Percentiles rank a stretch among this genome's conserved stretches.
Conservation (phyloP, 2,329 filamentous ascomycete genomes). For the Cercospora sp. region DNA sequence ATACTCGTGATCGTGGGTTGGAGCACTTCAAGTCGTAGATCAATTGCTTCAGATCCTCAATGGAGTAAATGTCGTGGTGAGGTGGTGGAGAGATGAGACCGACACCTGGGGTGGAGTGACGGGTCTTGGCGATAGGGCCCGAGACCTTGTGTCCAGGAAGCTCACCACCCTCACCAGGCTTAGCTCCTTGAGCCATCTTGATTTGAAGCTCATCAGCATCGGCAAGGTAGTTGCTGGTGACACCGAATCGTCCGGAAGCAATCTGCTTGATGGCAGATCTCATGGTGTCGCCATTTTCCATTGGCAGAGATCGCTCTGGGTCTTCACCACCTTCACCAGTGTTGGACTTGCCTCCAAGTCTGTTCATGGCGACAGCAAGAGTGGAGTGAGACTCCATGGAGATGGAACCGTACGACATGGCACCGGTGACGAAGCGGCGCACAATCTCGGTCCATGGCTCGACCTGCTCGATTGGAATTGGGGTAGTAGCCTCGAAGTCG, state of each 20-base stretch:
- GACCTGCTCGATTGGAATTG: constrained; percentile 93
- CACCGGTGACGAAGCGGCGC: constrained; percentile 91
- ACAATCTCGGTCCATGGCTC: constrained; percentile 99
- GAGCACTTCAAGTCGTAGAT: constrained; percentile 98
- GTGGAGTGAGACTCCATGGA: constrained; percentile 98
- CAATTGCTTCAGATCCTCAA: constrained; percentile 95
- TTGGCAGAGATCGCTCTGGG: constrained; percentile 78
- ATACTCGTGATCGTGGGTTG: constrained; percentile 86
- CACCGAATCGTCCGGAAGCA: constrained; percentile 91
- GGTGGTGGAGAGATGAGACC: constrained; percentile 94
- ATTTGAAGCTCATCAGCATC: constrained; percentile 97
- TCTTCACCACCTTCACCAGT: constrained; percentile 97
- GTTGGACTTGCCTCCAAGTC: constrained; percentile 94
- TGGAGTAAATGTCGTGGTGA: constrained; percentile 98
- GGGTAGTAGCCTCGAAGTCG: constrained; percentile 81
- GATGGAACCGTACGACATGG: constrained; percentile 98
- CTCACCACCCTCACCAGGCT: constrained; percentile 96
- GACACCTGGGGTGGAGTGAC: constrained; percentile 94
- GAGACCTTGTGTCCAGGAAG: constrained; percentile 96
- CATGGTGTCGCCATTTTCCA: constrained; percentile 95
- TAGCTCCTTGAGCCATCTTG: constrained; percentile 98
- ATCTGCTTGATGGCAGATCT: constrained; percentile 97
- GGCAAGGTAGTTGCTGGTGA: constrained; percentile 90
- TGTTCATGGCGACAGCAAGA: constrained; percentile 93
- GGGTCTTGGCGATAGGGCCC: constrained; percentile 86